These are phyloP conservation scores for Lactarius hatsudake DNA, from an alignment of 768 basidiomycete species.

Conservation along the genomic window DNA sequence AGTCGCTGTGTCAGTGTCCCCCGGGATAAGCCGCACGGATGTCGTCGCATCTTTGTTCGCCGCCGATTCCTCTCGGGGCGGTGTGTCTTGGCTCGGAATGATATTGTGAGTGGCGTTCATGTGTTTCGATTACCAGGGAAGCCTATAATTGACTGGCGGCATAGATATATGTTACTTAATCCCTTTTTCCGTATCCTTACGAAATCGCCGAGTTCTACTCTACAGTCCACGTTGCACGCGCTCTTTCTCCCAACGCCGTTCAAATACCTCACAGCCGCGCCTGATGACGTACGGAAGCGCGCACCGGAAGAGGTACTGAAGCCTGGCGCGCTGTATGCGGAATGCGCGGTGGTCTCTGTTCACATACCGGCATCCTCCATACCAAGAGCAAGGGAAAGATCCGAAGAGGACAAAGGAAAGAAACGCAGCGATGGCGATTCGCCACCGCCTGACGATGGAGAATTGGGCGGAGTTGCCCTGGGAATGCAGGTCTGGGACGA, in stretches of 20 bases:
- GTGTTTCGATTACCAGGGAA: background rate
- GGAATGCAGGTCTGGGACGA: slow-evolving; percentile 76
- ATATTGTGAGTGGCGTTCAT: slow-evolving; percentile 44
- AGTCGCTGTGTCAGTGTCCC: slow-evolving; percentile 67
- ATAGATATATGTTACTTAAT: slow-evolving; percentile 63
- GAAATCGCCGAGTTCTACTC: slow-evolving; percentile 59
- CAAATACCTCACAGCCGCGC: slow-evolving; percentile 45
- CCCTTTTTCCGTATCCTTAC: slow-evolving; percentile 67
- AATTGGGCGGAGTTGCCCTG: slow-evolving; percentile 65
- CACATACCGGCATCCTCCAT: slow-evolving; percentile 28
- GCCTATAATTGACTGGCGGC: background rate
- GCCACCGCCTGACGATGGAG: slow-evolving; percentile 54
- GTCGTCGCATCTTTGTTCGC: slow-evolving; percentile 58
- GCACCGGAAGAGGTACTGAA: slow-evolving; percentile 60
- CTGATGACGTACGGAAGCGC: slow-evolving; percentile 20
- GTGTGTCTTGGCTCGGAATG: slow-evolving; percentile 44
- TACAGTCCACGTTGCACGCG: slow-evolving; percentile 79
- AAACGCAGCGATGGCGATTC: slow-evolving; percentile 32
- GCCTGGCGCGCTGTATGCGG: slow-evolving; percentile 73
- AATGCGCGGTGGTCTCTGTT: slow-evolving; percentile 60
- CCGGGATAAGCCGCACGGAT: slow-evolving; percentile 71
- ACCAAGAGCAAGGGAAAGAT: slow-evolving; percentile 27
- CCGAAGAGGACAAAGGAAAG: slow-evolving; percentile 30
- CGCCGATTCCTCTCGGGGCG: slow-evolving; percentile 40
- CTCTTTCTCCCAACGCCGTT: slow-evolving; percentile 81